Conservation (phyloP, 805 yeast genomes). For the Pichia paraexigua region DNA sequence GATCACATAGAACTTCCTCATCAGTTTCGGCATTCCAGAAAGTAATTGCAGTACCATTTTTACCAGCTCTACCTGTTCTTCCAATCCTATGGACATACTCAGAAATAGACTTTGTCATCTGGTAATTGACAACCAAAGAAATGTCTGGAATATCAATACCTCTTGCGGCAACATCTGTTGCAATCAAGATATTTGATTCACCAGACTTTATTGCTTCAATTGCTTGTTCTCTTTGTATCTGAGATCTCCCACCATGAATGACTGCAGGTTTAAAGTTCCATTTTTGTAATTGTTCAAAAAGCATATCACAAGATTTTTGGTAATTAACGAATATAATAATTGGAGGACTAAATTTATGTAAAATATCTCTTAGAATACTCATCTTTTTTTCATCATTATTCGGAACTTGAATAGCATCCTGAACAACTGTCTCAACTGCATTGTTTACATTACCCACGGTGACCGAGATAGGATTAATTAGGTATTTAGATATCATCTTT, state of each 20-base stretch:
- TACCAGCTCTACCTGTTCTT: constrained; percentile 95
- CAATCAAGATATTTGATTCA: constrained; percentile 57
- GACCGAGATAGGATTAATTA: constrained; percentile 53
- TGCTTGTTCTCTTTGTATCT: constrained; percentile 77
- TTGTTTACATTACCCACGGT: constrained; percentile 62
- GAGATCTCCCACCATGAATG: constrained; percentile 83
- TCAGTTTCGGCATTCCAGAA: constrained; percentile 53
- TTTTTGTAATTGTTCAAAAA: constrained; percentile 43
- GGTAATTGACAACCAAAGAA: constrained; percentile 77
- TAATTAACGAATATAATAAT: constrained; percentile 78
- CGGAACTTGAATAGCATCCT: constrained; percentile 49
- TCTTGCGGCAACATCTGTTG: constrained; percentile 94
- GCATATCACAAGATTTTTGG: constrained; percentile 61
- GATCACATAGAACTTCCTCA: constrained; percentile 40
- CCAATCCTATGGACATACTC: constrained; percentile 91
- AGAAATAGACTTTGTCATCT: constrained; percentile 70
- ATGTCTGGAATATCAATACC: constrained; percentile 91
- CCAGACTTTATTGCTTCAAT: constrained; percentile 51
- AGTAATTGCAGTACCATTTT: constrained; percentile 66
- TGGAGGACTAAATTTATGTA: constrained; percentile 45
- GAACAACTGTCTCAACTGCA: constrained; percentile 62
- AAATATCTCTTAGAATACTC: constrained; percentile 32
- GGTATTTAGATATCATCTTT: constrained; percentile 52
- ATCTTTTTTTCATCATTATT: constrained; percentile 40
- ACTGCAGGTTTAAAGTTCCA: constrained; percentile 46